These are phyloP conservation scores for Penicillium dipodomyicola DNA, from an alignment of 495 filamentous ascomycete species.

Conservation along the genomic window DNA sequence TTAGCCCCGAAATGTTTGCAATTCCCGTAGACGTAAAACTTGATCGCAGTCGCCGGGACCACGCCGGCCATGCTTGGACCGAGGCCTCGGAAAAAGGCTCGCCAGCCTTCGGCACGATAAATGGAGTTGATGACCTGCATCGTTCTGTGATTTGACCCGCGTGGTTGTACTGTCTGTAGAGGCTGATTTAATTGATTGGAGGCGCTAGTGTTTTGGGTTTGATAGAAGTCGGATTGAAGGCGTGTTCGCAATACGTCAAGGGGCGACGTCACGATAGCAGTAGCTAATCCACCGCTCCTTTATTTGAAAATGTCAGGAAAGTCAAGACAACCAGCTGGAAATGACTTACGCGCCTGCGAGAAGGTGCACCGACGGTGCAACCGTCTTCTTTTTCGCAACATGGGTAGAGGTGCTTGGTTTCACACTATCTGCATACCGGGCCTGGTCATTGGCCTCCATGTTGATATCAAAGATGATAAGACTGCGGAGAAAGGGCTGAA, in stretches of 20 bases:
- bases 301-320: slow-evolving; percentile 5
- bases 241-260: slow-evolving; percentile 88
- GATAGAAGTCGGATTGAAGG: slow-evolving; percentile 88
- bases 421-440: too few species aligned
- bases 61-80: slow-evolving; percentile 86
- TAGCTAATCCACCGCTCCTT: slow-evolving; percentile 81
- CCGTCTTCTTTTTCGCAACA: slow-evolving; percentile 16
- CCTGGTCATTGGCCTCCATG: too few species aligned
- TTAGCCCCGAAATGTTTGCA: slow-evolving; percentile 73
- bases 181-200: background rate
- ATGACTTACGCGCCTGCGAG: slow-evolving; percentile 77
- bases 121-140: slow-evolving; percentile 77
- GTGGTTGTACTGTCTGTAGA: slow-evolving; percentile 30
- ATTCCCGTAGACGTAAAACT: slow-evolving; percentile 88
- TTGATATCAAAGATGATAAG: too few species aligned
- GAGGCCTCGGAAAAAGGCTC: slow-evolving; percentile 84
- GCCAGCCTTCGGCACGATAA: slow-evolving; percentile 72
- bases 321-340: slow-evolving; percentile 11
- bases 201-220: background rate
- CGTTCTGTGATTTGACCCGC: slow-evolving; percentile 63
- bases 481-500: too few species aligned
- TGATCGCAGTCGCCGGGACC: slow-evolving; percentile 80
- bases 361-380: slow-evolving; percentile 69
- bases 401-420: too few species aligned
- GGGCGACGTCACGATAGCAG: slow-evolving; percentile 76